These are phyloP conservation scores for Dothistroma pini DNA, from an alignment of 2,329 filamentous ascomycete genomes.

Conservation along the genomic window DNA sequence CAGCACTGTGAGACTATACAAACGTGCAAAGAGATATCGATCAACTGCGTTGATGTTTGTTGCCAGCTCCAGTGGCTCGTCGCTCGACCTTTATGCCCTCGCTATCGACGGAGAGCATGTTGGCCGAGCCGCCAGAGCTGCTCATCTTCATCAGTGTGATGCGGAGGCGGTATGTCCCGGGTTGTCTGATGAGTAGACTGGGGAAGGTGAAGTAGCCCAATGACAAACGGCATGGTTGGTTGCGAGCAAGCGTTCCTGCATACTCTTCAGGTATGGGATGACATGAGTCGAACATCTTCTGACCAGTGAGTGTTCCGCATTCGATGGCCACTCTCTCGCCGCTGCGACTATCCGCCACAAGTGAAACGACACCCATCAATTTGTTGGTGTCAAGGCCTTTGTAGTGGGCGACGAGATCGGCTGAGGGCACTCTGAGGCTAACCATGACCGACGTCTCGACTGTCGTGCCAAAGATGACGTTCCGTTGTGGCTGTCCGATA, in stretches of 20 bases:
- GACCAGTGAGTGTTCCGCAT: conserved; percentile 29
- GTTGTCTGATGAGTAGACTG: conserved; percentile 31
- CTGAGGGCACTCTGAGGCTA: conserved; percentile 26
- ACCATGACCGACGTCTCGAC: conserved; percentile 33
- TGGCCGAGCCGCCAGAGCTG: conserved; percentile 19
- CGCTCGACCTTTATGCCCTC: conserved; percentile 32
- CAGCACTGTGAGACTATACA: background rate
- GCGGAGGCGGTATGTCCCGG: conserved; percentile 31
- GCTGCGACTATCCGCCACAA: conserved; percentile 28
- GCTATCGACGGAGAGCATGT: conserved; percentile 29
- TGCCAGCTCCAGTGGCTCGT: conserved; percentile 11
- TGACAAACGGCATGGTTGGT: conserved; percentile 27
- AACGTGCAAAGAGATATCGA: background rate
- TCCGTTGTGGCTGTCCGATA: conserved; percentile 29
- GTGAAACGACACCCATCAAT: conserved; percentile 30
- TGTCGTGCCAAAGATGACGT: conserved; percentile 27
- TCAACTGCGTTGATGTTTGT: conserved; percentile 18
- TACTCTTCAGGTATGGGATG: conserved; percentile 29
- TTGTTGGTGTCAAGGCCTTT: conserved; percentile 28
- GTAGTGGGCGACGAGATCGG: conserved; percentile 23
- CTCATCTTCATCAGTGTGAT: conserved; percentile 32
- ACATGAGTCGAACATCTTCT: conserved; percentile 34
- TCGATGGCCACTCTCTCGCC: conserved; percentile 31
- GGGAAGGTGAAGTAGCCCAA: conserved; percentile 35
- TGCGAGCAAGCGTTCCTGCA: conserved; percentile 26